A percentile compares a stretch with the other conserved stretches of the same genome.
Evolutionary conservation across 1,284 basidiomycete species (phyloP).

Genomic region (Apiotrichum veenhuisii): DNA sequence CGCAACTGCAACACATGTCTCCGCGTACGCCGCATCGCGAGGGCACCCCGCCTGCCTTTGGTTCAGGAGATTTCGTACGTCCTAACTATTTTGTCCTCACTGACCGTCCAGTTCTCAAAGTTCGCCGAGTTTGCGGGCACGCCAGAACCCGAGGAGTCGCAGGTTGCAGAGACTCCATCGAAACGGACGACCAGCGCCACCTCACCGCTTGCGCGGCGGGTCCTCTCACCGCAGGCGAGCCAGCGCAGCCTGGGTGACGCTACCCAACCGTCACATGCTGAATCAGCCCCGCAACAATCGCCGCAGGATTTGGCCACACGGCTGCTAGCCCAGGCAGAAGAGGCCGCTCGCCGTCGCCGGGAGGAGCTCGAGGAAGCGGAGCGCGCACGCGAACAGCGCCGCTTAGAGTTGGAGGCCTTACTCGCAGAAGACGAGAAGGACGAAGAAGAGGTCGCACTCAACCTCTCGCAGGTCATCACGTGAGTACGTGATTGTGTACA

Average conservation of each 20-base stretch:
- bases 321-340: not conserved
- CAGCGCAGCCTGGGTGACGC: too few species aligned
- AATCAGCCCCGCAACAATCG: not conserved
- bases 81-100: too few species aligned
- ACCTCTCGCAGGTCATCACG: not conserved
- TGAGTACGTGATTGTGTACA: not conserved
- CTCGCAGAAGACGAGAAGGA: not conserved
- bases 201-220: too few species aligned
- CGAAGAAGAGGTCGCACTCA: not conserved
- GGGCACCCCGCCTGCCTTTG: not conserved
- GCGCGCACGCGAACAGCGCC: not conserved
- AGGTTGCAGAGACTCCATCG: too few species aligned
- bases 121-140: too few species aligned
- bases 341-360: not conserved
- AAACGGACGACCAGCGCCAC: too few species aligned
- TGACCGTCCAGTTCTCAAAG: too few species aligned
- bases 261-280: not conserved
- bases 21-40: not conserved
- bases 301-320: not conserved
- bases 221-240: too few species aligned
- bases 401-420: not conserved
- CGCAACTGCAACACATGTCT: not conserved
- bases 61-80: too few species aligned
- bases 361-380: not conserved
- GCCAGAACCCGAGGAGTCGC: too few species aligned